These are phyloP conservation scores for Escallonia rubra DNA, from an alignment of 129 eudicot species.

Conservation along the genomic window DNA sequence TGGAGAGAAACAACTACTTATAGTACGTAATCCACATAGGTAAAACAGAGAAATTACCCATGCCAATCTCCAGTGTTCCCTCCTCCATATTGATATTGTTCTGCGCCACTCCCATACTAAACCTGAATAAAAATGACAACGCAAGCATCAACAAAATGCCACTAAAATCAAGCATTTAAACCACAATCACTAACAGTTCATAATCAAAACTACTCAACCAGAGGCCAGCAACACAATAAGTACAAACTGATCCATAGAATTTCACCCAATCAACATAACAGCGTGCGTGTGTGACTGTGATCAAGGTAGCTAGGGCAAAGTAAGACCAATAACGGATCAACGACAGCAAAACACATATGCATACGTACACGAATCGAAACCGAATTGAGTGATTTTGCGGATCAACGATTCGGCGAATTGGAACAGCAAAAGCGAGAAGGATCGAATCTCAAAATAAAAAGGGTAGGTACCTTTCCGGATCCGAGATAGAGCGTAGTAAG, in stretches of 20 bases:
- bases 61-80: slow-evolving; percentile 86
- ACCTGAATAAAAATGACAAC: slow-evolving; percentile 5
- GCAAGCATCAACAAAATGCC: background rate
- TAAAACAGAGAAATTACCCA: slow-evolving; percentile 52
- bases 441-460: background rate
- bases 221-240: background rate
- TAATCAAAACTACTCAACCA: background rate
- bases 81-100: slow-evolving; percentile 70
- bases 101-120: slow-evolving; percentile 56
- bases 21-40: background rate
- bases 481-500: background rate
- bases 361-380: too few relatives aligned
- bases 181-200: background rate
- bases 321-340: background rate
- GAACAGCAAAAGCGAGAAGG: background rate
- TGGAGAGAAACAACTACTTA: too few relatives aligned
- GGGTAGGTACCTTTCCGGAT: background rate
- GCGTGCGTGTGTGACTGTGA: too few relatives aligned
- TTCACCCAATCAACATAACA: background rate
- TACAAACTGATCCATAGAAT: background rate
- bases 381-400: background rate
- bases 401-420: too few relatives aligned
- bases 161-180: background rate
- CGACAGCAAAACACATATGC: background rate
- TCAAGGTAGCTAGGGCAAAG: background rate